A percentile compares a stretch with the other conserved stretches of the same genome.
phyloP scores from a whole-genome alignment of 176 grass and related monocot species.

The Poa annua region DNA sequence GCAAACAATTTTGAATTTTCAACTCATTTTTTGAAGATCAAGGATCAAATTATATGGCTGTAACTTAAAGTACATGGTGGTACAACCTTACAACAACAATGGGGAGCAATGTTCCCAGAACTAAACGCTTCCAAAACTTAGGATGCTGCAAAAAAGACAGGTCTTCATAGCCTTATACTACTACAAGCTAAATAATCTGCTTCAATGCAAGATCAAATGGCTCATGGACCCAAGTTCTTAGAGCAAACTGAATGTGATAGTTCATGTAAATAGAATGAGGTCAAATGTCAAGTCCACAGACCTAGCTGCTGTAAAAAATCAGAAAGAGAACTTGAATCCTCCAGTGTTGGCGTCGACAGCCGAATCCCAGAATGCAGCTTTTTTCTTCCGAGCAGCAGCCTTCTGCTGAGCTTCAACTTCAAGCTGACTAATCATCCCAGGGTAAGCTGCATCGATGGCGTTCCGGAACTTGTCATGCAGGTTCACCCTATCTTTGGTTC shows the following conservation, averaged over 20 bases:
- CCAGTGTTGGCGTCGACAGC: conserved; percentile 64
- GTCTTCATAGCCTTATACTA: background rate
- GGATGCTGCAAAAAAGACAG: background rate
- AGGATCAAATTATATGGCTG: background rate
- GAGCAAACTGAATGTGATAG: conserved; percentile 11
- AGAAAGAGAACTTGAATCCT: conserved; percentile 92
- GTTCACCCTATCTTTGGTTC: conserved; percentile 83
- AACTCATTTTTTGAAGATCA: background rate
- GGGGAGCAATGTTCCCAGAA: background rate
- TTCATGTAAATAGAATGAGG: background rate
- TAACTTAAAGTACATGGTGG: conserved; percentile 1
- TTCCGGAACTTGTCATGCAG: conserved; percentile 75
- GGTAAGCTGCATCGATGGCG: conserved; percentile 64
- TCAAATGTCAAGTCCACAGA: background rate
- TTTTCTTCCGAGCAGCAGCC: conserved; percentile 68
- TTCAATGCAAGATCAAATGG: background rate
- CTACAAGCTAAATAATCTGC: conserved; percentile 2
- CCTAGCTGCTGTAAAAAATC: conserved; percentile 28
- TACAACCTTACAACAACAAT: conserved; percentile 10
- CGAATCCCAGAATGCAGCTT: conserved; percentile 77
- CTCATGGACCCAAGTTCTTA: background rate
- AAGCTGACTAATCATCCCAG: conserved; percentile 67
- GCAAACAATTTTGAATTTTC: background rate
- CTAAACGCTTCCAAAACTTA: background rate
- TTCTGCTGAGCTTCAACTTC: conserved; percentile 69